Evolutionary conservation across 2,329 filamentous ascomycete genomes (phyloP).

Genomic region (Sclerotinia trifoliorum): DNA sequence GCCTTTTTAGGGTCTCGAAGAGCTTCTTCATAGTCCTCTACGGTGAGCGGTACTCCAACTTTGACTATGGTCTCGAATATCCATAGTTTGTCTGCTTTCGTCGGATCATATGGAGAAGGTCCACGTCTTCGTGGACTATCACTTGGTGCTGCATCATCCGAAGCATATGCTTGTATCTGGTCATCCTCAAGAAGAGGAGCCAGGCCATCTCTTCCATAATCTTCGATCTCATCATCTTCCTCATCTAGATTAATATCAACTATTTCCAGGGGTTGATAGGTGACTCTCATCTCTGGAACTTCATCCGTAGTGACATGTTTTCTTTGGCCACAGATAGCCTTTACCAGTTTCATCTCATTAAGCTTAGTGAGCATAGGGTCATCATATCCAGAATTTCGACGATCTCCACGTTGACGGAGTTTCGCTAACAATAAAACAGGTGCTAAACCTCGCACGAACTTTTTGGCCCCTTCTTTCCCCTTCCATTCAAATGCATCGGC

Average conservation of each 20-base stretch:
- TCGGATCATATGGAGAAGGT: slow-evolving; percentile 60
- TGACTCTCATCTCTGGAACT: slow-evolving; percentile 73
- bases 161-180: slow-evolving; percentile 48
- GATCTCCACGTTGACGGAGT: slow-evolving; percentile 46
- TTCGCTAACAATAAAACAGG: slow-evolving; percentile 70
- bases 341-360: slow-evolving; percentile 56
- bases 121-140: slow-evolving; percentile 40
- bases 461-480: slow-evolving; percentile 73
- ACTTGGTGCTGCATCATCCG: slow-evolving; percentile 29
- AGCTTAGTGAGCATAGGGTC: slow-evolving; percentile 43
- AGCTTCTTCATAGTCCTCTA: slow-evolving; percentile 62
- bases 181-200: slow-evolving; percentile 64
- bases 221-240: slow-evolving; percentile 53
- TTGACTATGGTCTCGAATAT: slow-evolving; percentile 63
- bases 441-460: slow-evolving; percentile 78
- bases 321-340: slow-evolving; percentile 65
- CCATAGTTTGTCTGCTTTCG: slow-evolving; percentile 65
- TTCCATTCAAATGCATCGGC: slow-evolving; percentile 85
- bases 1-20: slow-evolving; percentile 34
- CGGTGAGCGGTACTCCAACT: slow-evolving; percentile 62
- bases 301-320: slow-evolving; percentile 72
- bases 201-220: slow-evolving; percentile 52
- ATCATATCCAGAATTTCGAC: slow-evolving; percentile 41
- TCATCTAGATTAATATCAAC: slow-evolving; percentile 73
- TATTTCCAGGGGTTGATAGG: slow-evolving; percentile 72